Percentiles rank a stretch among this genome's conserved stretches.
Evolutionary conservation across 2,329 filamentous ascomycete species (phyloP).

Genomic region (Aspergillus japonicus): DNA sequence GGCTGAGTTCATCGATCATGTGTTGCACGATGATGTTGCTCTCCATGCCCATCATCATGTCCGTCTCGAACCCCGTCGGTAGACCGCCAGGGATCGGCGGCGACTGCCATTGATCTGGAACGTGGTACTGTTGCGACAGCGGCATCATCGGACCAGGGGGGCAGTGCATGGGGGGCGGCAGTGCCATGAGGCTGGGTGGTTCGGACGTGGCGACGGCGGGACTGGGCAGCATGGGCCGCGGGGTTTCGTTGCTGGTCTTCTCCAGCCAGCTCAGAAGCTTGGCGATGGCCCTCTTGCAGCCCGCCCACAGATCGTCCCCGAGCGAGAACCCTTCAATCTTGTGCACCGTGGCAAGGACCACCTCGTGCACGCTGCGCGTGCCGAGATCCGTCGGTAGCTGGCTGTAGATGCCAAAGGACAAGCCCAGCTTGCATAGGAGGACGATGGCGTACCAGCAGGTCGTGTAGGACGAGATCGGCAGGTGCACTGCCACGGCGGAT

Average conservation of each 20-base stretch:
- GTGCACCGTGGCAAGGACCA: not conserved
- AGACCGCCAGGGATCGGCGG: not conserved
- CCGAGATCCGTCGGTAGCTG: not conserved
- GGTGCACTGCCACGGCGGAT: not conserved
- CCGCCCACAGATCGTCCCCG: constrained; percentile 9
- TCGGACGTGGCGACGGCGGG: too few species aligned
- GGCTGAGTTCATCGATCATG: not conserved
- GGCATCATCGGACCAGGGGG: not conserved
- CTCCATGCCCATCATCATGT: not conserved
- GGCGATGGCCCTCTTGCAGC: not conserved
- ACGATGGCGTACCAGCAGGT: constrained; percentile 15
- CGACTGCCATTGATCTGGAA: not conserved
- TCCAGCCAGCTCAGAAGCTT: constrained; percentile 12
- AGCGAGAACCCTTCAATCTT: not conserved
- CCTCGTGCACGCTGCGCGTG: not conserved
- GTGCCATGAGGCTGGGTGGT: not conserved
- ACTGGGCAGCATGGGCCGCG: not conserved
- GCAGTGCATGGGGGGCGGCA: not conserved
- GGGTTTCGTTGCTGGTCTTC: not conserved
- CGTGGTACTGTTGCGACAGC: too few species aligned
- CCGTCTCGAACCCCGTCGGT: not conserved
- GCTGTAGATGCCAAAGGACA: constrained; percentile 6
- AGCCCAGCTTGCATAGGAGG: constrained; percentile 8
- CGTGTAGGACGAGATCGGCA: constrained; percentile 7
- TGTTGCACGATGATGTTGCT: not conserved